Base-by-base conservation (phyloP, 1,139 yeast genomes). In the Taphrina pruni region DNA sequence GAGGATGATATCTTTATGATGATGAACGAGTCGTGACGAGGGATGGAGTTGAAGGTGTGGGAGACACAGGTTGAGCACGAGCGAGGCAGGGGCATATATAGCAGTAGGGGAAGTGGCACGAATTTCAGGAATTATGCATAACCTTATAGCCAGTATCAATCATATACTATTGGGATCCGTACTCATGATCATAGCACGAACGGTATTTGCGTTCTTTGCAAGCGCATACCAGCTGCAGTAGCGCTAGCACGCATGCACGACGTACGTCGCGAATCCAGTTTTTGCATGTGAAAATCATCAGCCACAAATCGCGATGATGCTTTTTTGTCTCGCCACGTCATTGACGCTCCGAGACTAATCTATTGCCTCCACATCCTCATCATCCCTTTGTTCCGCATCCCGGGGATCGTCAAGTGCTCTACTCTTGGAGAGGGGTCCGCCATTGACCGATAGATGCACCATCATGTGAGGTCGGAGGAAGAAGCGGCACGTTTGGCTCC, bases 401-500 rank as follows among this genome's bases (percentile, higher is more conserved):
- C 32, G 4, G 32, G 32, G 32, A 4, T 26, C 4, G 32, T 2
- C 4, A 26, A 26, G 32, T 26, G 32, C 4, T 26, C 32, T 26
- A 4, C 32, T 4, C 32, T 26, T 4, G 17, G 17, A 17, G 17
- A 26, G 4, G 32, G 32, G 32, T 26, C 32, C 4, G 32, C 2
- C 32, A 2, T 26, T 26, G 48, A 14, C 9, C 36, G 32, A 35
- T 7, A 6, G 60, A 64, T 64, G 67, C 60, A 61, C 45, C 41
- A 64, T 38, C 52, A 46, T 45, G 61, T 57, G 6, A 54, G 17
- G 17, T 55, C 67, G 20, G 67, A 64, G 61, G 61, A 41, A 32
- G 61, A 64, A 35, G 67, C 67, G 5, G 17, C 36, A 11, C 9
- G 14, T 14, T 50, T 64, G 11, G 17, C 14, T 36, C 67, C 67